Evolutionary conservation across 257 asterid genomes (phyloP).

Genomic region (Solanum lignicaule): DNA sequence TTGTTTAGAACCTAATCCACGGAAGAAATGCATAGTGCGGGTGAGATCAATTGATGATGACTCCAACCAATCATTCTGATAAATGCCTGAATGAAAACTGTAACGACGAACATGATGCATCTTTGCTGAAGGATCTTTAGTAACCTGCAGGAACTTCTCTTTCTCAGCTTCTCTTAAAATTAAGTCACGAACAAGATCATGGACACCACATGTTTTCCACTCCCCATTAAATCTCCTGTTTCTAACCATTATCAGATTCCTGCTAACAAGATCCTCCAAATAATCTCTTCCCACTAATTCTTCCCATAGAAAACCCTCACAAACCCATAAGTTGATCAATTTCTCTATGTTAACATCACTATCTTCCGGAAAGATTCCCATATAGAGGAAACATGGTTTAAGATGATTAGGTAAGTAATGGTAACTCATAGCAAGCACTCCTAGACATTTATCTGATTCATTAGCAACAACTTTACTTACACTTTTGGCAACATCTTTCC

Average conservation of each 20-base stretch:
- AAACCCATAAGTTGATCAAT: slow-evolving; percentile 1
- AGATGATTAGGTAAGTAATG: background rate
- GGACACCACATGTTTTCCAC: background rate
- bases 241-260: background rate
- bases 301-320: background rate
- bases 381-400: background rate
- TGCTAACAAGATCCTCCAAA: background rate
- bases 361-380: background rate
- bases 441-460: background rate
- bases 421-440: background rate
- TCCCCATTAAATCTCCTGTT: background rate
- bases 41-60: too few species aligned
- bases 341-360: background rate
- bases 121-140: background rate
- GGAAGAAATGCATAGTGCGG: too few species aligned
- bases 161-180: background rate
- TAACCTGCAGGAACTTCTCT: background rate
- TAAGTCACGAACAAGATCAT: background rate
- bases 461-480: background rate
- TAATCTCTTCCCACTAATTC: background rate
- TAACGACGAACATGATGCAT: background rate
- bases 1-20: background rate
- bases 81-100: background rate
- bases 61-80: background rate
- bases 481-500: background rate